These are phyloP conservation scores for Nepenthes gracilis DNA, from an alignment of 148 eudicot genomes.

Conservation along the genomic window DNA sequence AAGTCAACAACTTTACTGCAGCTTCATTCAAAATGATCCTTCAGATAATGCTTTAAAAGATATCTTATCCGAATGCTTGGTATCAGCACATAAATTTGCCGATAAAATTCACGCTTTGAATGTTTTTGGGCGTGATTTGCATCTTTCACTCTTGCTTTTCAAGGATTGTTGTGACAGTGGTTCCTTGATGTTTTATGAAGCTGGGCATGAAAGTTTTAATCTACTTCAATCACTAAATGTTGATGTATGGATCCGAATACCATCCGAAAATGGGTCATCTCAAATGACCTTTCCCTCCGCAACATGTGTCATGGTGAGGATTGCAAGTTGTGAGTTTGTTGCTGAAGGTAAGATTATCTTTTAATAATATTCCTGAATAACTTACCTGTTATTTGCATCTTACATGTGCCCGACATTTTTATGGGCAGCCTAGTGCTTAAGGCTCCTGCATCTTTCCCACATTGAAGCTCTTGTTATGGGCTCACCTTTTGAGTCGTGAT, in stretches of 20 bases:
- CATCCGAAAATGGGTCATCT: constrained; percentile 26
- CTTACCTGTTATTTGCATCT: not conserved
- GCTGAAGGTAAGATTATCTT: constrained; percentile 44
- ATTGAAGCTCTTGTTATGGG: not conserved
- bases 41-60: constrained; percentile 22
- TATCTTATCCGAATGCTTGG: constrained; percentile 44
- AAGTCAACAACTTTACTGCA: constrained; percentile 38
- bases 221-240: constrained; percentile 44
- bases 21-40: constrained; percentile 37
- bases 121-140: constrained; percentile 56
- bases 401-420: not conserved
- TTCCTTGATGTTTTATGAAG: constrained; percentile 15
- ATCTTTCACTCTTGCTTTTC: constrained; percentile 30
- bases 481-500: not conserved
- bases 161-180: constrained; percentile 17
- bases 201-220: constrained; percentile 13
- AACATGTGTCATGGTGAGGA: constrained; percentile 43
- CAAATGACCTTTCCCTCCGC: constrained; percentile 18
- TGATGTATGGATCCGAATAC: constrained; percentile 77
- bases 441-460: not conserved
- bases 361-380: not conserved
- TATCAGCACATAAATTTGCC: constrained; percentile 30
- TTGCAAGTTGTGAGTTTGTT: constrained; percentile 37
- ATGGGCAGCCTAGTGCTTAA: not conserved
- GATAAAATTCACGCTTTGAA: constrained; percentile 40